phyloP scores from a whole-genome alignment of 1,284 basidiomycete species.

The Microbotryum saponariae region DNA sequence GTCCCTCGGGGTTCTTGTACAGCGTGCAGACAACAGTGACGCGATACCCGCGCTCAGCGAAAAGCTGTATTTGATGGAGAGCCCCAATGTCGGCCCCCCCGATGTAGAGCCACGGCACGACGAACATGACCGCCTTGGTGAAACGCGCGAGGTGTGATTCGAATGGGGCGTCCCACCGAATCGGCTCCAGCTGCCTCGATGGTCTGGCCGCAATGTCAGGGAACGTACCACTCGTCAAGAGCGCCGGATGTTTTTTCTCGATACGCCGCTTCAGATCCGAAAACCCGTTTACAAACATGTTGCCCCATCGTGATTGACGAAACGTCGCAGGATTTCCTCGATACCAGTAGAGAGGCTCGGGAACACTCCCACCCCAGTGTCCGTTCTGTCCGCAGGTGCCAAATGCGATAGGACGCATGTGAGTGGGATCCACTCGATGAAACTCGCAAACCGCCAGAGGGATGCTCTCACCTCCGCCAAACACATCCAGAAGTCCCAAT shows the following conservation, averaged over 20 bases:
- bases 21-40: conserved; percentile 27
- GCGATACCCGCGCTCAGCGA: conserved; percentile 19
- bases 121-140: conserved; percentile 16
- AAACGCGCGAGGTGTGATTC: conserved; percentile 10
- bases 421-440: background rate
- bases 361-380: conserved; percentile 24
- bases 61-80: conserved; percentile 18
- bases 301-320: conserved; percentile 15
- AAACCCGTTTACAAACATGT: conserved; percentile 19
- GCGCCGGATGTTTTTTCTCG: conserved; percentile 9
- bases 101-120: conserved; percentile 22
- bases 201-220: conserved; percentile 10
- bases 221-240: conserved; percentile 3
- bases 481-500: conserved; percentile 29
- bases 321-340: conserved; percentile 19
- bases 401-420: too few relatives aligned
- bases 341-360: conserved; percentile 28
- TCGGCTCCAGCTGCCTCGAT: conserved; percentile 16
- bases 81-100: conserved; percentile 16
- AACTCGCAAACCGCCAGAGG: background rate
- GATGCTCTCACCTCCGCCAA: conserved; percentile 13
- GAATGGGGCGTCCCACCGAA: conserved; percentile 15
- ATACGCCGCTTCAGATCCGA: conserved; percentile 6
- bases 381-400: conserved; percentile 1
- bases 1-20: conserved; percentile 16